A percentile compares a stretch with the other conserved stretches of the same genome.
Conservation (phyloP, 345 rosid species). For the Salix brachista region DNA sequence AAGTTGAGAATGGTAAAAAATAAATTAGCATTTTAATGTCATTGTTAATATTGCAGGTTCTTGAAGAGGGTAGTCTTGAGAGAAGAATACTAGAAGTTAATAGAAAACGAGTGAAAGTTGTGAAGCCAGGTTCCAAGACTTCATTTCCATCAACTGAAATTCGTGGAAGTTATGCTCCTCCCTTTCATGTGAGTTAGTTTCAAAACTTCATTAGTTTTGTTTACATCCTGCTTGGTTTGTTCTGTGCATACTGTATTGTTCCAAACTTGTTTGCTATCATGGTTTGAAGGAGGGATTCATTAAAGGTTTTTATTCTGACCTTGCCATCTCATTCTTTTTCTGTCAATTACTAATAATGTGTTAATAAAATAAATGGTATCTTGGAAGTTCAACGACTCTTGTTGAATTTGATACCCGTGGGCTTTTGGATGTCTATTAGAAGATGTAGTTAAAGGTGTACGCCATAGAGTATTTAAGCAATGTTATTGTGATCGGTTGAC, state of each 20-base stretch:
- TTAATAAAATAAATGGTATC: no score
- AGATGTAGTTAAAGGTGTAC: no score
- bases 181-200: slow-evolving; percentile 72
- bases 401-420: no score
- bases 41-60: slow-evolving; percentile 43
- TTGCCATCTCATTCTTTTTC: no score
- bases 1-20: neutral
- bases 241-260: neutral
- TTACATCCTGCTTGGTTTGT: neutral
- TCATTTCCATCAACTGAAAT: slow-evolving; percentile 80
- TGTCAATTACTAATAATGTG: no score
- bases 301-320: neutral
- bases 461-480: no score
- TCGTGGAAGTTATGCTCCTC: slow-evolving; percentile 92
- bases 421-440: no score
- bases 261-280: neutral
- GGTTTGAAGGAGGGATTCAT: neutral
- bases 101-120: slow-evolving; percentile 82
- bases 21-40: neutral
- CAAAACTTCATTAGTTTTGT: neutral
- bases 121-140: slow-evolving; percentile 93
- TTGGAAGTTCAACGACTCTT: no score
- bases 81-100: slow-evolving; percentile 86
- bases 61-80: slow-evolving; percentile 76
- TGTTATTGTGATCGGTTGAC: no score